Evolutionary conservation across 768 basidiomycete species (phyloP).

Genomic region (Tricholoma hemisulphureum): DNA sequence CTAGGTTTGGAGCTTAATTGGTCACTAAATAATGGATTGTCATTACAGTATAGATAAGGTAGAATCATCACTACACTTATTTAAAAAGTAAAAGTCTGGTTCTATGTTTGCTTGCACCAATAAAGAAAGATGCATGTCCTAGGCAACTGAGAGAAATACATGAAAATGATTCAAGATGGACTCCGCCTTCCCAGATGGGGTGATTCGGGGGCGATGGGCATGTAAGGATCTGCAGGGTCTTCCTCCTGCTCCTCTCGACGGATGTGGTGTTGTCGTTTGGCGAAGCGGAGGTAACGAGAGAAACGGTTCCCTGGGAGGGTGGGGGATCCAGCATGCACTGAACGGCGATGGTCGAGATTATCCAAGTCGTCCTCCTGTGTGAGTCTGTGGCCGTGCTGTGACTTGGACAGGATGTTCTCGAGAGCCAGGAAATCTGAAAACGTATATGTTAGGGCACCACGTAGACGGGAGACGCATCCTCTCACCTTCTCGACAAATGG

Average conservation of each 20-base stretch:
- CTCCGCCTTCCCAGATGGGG: slow-evolving; percentile 10
- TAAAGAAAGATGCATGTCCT: not conserved
- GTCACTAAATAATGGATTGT: not conserved
- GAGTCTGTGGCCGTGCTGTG: slow-evolving; percentile 16
- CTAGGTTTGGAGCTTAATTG: slow-evolving; percentile 55
- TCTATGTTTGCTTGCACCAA: not conserved
- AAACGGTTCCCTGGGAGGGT: slow-evolving; percentile 40
- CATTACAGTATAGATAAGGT: not conserved
- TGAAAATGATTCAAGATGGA: not conserved
- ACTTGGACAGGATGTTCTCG: slow-evolving; percentile 50
- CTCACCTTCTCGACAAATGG: slow-evolving; percentile 87
- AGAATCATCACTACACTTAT: not conserved
- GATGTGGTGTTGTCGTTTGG: slow-evolving; percentile 34
- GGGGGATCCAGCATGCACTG: slow-evolving; percentile 6
- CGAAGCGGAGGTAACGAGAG: slow-evolving; percentile 57
- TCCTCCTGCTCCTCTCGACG: slow-evolving; percentile 27
- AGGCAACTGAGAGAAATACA: not conserved
- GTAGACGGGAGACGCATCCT: not conserved
- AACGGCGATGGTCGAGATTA: not conserved
- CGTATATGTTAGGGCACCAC: not conserved
- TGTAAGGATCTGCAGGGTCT: slow-evolving; percentile 33
- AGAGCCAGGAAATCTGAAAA: slow-evolving; percentile 56
- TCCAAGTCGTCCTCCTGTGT: slow-evolving; percentile 17
- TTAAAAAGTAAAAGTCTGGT: not conserved
- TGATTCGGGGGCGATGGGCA: slow-evolving; percentile 31